Evolutionary conservation across 1,139 yeast species (phyloP), one percentile per base, ranked within the genome.

Genomic region (Scheffersomyces quercinus): DNA sequence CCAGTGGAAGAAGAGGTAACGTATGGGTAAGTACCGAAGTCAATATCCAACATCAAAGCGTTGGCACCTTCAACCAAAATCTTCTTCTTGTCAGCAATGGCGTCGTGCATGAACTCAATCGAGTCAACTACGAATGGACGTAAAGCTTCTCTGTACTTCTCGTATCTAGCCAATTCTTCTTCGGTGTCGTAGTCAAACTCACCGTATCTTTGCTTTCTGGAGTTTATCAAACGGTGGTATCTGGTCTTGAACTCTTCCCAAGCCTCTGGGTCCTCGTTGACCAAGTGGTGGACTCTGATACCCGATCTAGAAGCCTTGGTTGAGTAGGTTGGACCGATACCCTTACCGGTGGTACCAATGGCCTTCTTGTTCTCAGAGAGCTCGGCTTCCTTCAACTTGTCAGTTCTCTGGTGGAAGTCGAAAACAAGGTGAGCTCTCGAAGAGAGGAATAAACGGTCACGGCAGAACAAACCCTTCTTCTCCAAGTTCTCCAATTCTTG

Each of bases 311-410:
- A 86, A 43, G 96, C 96, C 75, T 93, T 93, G 55, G 99, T 90
- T 36, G 97, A 85, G 68, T 93, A 93, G 37, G 99, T 86, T 56
- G 99, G 99, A 46, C 99, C 99, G 62, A 93, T 93, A 70, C 99
- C 99, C 68, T 95, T 93, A 62, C 98, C 97, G 40, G 99, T 93
- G 52, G 99, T 93, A 57, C 99, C 99, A 60, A 93, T 93, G 37
- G 96, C 83, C 71, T 89, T 90, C 65, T 89, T 89, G 65, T 84
- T 85, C 46, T 66, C 68, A 29, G 93, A 83, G 45, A 95, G 79
- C 68, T 93, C 99, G 42, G 88, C 85, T 70, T 93, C 99, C 70
- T 95, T 88, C 61, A 93, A 79, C 59, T 91, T 93, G 65, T 93
- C 99, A 41, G 96, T 89, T 65, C 95, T 82, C 73, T 93, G 98